phyloP scores from a whole-genome alignment of 805 yeast species.

The Candida wancherniae region DNA sequence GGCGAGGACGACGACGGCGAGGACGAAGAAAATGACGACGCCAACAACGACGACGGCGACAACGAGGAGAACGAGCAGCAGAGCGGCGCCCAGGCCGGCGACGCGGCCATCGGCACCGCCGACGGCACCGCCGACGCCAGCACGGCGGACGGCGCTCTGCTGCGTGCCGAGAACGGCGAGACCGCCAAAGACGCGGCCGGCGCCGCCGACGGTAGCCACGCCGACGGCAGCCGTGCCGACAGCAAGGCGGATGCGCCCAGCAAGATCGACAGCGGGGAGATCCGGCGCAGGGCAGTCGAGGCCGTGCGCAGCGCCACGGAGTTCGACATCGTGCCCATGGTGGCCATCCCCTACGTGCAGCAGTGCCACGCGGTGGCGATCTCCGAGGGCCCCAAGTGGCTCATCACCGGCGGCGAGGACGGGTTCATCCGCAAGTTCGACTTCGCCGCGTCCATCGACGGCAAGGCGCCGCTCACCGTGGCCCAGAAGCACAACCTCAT shows the following conservation, averaged over 20 bases:
- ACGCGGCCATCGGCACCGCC: conserved; percentile 1
- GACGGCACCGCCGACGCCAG: conserved; percentile 2
- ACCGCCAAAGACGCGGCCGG: not conserved
- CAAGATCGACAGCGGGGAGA: conserved; percentile 1
- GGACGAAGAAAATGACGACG: conserved; percentile 13
- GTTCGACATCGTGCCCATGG: conserved; percentile 75
- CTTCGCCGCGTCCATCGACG: conserved; percentile 78
- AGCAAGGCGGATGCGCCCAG: too few relatives aligned
- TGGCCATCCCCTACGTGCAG: conserved; percentile 79
- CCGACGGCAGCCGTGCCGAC: too few relatives aligned
- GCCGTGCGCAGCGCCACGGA: conserved; percentile 49
- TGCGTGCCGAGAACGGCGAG: not conserved
- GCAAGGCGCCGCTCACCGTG: conserved; percentile 80
- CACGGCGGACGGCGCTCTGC: conserved; percentile 1
- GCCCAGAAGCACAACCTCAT: conserved; percentile 87
- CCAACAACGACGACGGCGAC: conserved; percentile 8
- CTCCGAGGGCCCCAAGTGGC: conserved; percentile 76
- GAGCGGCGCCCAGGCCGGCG: not conserved
- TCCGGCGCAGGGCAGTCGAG: conserved; percentile 25
- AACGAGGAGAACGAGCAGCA: conserved; percentile 4
- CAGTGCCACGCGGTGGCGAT: conserved; percentile 75
- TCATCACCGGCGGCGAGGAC: conserved; percentile 93
- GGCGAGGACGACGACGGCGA: conserved; percentile 10
- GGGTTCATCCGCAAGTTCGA: conserved; percentile 91
- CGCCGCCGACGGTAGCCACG: too few relatives aligned